phyloP scores from a whole-genome alignment of 768 basidiomycete species.

The Hydnomerulius pinastri region DNA sequence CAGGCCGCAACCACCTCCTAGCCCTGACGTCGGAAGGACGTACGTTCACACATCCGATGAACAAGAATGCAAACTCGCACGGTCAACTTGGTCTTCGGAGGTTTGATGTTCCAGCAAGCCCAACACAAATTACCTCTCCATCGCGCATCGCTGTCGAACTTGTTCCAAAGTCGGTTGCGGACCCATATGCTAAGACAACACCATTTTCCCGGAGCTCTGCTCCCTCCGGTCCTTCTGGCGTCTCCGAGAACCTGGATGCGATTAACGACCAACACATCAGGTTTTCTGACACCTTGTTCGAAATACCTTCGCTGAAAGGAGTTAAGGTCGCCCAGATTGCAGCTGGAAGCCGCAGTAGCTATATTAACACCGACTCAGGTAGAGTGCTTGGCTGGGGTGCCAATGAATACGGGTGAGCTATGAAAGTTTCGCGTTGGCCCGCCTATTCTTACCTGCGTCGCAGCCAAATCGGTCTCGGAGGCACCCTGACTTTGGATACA shows the following conservation, averaged over 20 bases:
- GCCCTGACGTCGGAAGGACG: slow-evolving; percentile 72
- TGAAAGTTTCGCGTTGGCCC: not conserved
- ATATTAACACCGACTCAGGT: slow-evolving; percentile 66
- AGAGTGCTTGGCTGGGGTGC: slow-evolving; percentile 88
- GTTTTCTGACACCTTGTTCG: slow-evolving; percentile 71
- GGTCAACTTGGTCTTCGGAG: slow-evolving; percentile 84
- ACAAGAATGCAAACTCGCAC: slow-evolving; percentile 71
- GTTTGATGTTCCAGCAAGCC: slow-evolving; percentile 46
- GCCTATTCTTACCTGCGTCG: slow-evolving; percentile 3
- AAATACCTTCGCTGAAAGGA: slow-evolving; percentile 72
- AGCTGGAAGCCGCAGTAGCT: slow-evolving; percentile 73
- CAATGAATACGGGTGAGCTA: slow-evolving; percentile 75
- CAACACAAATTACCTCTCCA: slow-evolving; percentile 13
- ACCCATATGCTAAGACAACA: slow-evolving; percentile 51
- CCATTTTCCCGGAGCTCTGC: slow-evolving; percentile 35
- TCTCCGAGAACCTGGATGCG: slow-evolving; percentile 27
- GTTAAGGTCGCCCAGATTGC: slow-evolving; percentile 68
- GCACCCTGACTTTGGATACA: slow-evolving; percentile 57
- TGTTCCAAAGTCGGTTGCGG: slow-evolving; percentile 53
- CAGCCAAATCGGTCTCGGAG: slow-evolving; percentile 83
- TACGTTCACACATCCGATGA: slow-evolving; percentile 76
- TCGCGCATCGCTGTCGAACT: slow-evolving; percentile 52
- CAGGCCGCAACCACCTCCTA: slow-evolving; percentile 73
- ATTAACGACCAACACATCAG: slow-evolving; percentile 47
- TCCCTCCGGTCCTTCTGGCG: slow-evolving; percentile 21